These are phyloP conservation scores for Chytriomyces hyalinus DNA, from an alignment of 192 early-diverging fungal genomes.

Conservation along the genomic window DNA sequence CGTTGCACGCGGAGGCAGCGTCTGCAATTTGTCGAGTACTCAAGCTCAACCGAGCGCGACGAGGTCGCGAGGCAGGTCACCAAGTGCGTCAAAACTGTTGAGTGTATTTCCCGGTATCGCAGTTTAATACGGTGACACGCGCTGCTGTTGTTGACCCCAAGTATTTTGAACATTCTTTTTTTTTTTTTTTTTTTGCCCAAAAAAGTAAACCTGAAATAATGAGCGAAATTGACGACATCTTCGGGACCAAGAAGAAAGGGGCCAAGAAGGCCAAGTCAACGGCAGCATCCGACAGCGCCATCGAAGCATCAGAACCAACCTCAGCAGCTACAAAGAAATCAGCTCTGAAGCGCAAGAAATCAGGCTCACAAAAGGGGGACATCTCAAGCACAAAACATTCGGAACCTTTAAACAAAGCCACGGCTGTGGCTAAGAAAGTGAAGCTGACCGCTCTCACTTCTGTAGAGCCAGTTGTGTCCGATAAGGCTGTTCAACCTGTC, in stretches of 20 bases:
- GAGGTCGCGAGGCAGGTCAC: no score
- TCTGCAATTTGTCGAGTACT: no score
- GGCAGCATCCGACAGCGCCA: background rate
- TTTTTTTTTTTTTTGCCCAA: background rate
- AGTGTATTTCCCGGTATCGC: no score
- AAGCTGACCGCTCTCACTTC: background rate
- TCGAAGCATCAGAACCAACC: background rate
- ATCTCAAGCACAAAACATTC: background rate
- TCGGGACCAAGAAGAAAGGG: conserved; percentile 12
- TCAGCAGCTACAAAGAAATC: background rate
- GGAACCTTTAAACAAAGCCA: background rate
- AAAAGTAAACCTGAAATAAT: background rate
- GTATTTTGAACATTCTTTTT: background rate
- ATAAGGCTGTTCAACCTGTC: background rate
- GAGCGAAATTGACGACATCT: conserved; percentile 36
- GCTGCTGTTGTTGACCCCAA: no score
- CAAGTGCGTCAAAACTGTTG: no score
- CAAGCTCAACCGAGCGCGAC: no score
- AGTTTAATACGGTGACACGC: no score
- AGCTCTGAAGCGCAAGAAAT: background rate
- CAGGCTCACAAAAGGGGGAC: background rate
- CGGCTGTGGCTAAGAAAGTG: background rate
- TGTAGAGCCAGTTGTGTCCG: background rate
- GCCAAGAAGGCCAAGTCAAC: background rate
- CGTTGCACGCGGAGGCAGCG: no score